Percentiles rank a stretch among this genome's conserved stretches.
Evolutionary conservation across 1,284 basidiomycete genomes (phyloP).

Genomic region (Papiliotrema nemorosa): DNA sequence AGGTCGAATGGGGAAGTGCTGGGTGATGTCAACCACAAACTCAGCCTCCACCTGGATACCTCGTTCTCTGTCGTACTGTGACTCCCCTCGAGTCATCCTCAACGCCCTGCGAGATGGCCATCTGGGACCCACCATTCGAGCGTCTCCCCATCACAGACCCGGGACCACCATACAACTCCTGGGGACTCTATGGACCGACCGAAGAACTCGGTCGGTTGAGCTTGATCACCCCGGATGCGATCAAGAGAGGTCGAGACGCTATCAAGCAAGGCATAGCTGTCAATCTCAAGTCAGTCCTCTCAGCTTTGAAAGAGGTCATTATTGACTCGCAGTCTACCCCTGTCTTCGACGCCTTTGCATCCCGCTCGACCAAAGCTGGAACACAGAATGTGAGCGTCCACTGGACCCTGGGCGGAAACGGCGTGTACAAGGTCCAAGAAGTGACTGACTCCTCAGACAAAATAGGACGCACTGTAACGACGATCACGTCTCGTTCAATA

Average conservation of each 20-base stretch:
- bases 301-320: neutral
- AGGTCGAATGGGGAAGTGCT: no score
- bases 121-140: no score
- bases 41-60: no score
- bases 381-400: slow-evolving; percentile 21
- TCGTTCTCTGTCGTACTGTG: no score
- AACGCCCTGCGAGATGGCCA: no score
- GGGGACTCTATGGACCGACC: slow-evolving; percentile 30
- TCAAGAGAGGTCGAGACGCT: slow-evolving; percentile 23
- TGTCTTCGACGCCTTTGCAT: slow-evolving; percentile 10
- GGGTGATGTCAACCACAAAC: no score
- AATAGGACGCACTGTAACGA: slow-evolving; percentile 26
- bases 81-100: no score
- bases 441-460: slow-evolving; percentile 5
- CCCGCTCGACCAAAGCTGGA: slow-evolving; percentile 12
- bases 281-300: slow-evolving; percentile 28
- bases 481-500: slow-evolving; percentile 46
- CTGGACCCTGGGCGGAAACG: no score
- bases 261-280: slow-evolving; percentile 27
- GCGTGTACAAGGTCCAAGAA: no score
- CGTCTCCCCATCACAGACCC: slow-evolving; percentile 1
- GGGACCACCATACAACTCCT: slow-evolving; percentile 35
- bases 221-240: slow-evolving; percentile 26
- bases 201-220: slow-evolving; percentile 36
- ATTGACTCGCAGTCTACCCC: slow-evolving; percentile 10